Percentiles rank a stretch among this genome's conserved stretches.
Evolutionary conservation across 257 asterid species (phyloP).

Genomic region (Solanum raphanifolium): DNA sequence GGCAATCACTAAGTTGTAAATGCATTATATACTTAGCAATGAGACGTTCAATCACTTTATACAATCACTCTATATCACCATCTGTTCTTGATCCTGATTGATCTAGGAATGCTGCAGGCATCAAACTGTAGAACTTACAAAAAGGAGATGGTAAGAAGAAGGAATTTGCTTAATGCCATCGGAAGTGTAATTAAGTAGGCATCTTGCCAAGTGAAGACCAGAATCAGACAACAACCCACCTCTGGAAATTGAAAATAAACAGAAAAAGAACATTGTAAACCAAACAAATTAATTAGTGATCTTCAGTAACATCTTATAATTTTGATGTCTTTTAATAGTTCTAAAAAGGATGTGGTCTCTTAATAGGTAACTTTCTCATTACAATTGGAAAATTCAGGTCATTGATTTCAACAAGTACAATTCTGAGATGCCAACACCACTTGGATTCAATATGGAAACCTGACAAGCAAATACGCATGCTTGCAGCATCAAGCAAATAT

Average conservation of each 20-base stretch:
- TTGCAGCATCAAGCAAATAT: not conserved
- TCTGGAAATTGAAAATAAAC: not conserved
- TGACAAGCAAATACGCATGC: not conserved
- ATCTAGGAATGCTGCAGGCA: not conserved
- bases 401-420: not conserved
- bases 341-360: not conserved
- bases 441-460: not conserved
- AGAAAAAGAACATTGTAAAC: not conserved
- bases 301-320: not conserved
- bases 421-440: not conserved
- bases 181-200: not conserved
- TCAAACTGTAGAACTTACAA: not conserved
- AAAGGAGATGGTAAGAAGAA: not conserved
- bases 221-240: not conserved
- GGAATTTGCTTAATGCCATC: not conserved
- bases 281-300: not conserved
- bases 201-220: not conserved
- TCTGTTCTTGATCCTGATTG: not conserved
- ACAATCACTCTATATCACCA: not conserved
- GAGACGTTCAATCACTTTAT: not conserved
- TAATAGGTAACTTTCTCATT: not conserved
- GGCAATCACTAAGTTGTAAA: not conserved
- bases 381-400: not conserved
- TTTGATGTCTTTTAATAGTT: not conserved
- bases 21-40: not conserved